These are phyloP conservation scores for Stygiomarasmius scandens DNA, from an alignment of 1,284 basidiomycete genomes.

Conservation along the genomic window DNA sequence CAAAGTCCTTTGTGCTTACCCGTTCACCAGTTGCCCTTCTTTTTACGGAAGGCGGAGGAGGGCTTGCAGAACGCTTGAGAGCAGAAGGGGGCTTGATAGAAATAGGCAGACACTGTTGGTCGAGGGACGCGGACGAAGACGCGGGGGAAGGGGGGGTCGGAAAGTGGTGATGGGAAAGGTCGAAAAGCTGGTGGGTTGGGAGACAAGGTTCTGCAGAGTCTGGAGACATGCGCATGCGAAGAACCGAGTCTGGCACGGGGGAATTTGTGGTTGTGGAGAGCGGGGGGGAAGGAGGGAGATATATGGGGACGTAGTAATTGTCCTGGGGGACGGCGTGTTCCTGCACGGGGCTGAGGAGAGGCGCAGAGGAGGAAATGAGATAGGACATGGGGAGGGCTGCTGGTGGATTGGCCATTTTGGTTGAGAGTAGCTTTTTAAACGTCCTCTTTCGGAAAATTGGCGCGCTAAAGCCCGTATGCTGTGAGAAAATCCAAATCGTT, in stretches of 20 bases:
- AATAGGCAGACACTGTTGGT: conserved; percentile 26
- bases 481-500: background rate
- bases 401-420: conserved; percentile 31
- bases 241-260: conserved; percentile 48
- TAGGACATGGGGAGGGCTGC: conserved; percentile 52
- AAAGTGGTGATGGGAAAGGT: conserved; percentile 48
- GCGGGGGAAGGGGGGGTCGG: conserved; percentile 39
- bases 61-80: conserved; percentile 19
- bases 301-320: conserved; percentile 44
- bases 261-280: conserved; percentile 46
- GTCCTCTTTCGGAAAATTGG: conserved; percentile 1
- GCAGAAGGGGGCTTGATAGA: conserved; percentile 22
- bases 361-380: conserved; percentile 56
- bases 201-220: conserved; percentile 54
- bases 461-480: conserved; percentile 1
- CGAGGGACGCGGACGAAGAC: conserved; percentile 13
- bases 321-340: conserved; percentile 44
- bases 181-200: conserved; percentile 72
- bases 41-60: conserved; percentile 46
- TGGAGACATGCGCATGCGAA: conserved; percentile 52
- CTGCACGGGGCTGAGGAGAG: conserved; percentile 52
- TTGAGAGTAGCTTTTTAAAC: conserved; percentile 12
- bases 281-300: conserved; percentile 55
- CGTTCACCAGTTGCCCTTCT: conserved; percentile 66
- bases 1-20: conserved; percentile 79